A percentile compares a stretch with the other conserved stretches of the same genome.
phyloP scores from a whole-genome alignment of 129 eudicot species.

The Kitagawia praeruptora region DNA sequence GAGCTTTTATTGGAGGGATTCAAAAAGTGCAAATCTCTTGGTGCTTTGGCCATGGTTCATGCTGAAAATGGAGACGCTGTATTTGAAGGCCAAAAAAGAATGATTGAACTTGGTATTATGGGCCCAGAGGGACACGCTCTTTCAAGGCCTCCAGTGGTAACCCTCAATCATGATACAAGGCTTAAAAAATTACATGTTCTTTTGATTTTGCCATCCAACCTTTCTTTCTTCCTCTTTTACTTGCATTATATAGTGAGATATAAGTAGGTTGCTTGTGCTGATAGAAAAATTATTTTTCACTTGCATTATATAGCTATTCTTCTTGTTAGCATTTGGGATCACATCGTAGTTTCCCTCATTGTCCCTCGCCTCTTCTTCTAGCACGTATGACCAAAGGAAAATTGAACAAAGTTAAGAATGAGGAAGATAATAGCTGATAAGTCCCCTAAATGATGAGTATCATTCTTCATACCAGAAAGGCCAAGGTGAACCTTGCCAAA shows the following conservation, averaged over 20 bases:
- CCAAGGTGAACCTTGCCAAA: background rate
- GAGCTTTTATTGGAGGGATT: constrained; percentile 83
- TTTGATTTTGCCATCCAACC: background rate
- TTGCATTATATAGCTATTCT: too few species aligned
- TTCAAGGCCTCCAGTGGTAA: constrained; percentile 96
- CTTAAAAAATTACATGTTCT: background rate
- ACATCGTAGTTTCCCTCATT: background rate
- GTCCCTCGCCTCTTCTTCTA: background rate
- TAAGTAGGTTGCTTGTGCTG: background rate
- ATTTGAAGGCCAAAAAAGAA: constrained; percentile 89
- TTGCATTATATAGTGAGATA: background rate
- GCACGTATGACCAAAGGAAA: background rate
- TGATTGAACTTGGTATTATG: constrained; percentile 95
- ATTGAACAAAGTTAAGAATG: background rate
- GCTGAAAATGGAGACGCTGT: constrained; percentile 99
- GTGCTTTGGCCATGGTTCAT: constrained; percentile 96
- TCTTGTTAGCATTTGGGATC: background rate
- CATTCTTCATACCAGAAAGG: background rate
- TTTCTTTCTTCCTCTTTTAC: background rate
- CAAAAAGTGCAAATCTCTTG: constrained; percentile 87
- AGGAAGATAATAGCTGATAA: background rate
- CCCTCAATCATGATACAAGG: background rate
- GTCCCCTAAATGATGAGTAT: background rate
- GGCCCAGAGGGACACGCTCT: constrained; percentile 99
- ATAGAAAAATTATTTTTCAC: background rate